These are phyloP conservation scores for Schizothecium vesticola DNA, from an alignment of 495 filamentous ascomycete species.

Conservation along the genomic window DNA sequence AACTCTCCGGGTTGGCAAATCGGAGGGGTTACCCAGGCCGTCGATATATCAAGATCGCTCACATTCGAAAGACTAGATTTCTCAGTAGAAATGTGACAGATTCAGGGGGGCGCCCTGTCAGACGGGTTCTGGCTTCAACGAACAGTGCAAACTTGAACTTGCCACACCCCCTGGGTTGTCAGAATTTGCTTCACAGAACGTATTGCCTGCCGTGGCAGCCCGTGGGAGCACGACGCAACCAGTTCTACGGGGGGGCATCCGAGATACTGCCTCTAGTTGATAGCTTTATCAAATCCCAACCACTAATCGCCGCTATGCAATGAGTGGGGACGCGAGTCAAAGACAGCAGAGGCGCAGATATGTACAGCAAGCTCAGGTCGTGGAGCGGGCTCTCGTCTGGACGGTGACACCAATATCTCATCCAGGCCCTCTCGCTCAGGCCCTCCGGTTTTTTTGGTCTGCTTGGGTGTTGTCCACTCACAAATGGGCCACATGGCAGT, in stretches of 20 bases:
- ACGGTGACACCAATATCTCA: not conserved
- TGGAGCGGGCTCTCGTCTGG: not conserved
- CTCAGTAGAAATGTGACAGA: conserved; percentile 1
- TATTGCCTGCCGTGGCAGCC: not conserved
- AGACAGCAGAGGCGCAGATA: not conserved
- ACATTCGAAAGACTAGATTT: conserved; percentile 12
- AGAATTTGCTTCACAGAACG: not conserved
- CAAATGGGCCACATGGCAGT: not conserved
- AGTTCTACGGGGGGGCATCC: not conserved
- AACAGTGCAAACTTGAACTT: not conserved
- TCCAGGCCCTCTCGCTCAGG: not conserved
- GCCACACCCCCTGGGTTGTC: not conserved
- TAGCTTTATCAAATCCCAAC: not conserved
- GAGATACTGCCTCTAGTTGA: not conserved
- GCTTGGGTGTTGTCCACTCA: no score
- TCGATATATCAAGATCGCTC: conserved; percentile 11
- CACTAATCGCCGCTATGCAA: not conserved
- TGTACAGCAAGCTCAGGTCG: not conserved
- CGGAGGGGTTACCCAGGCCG: conserved; percentile 8
- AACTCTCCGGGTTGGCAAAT: conserved; percentile 6
- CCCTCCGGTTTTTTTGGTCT: not conserved
- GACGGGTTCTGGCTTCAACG: not conserved
- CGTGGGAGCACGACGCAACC: not conserved
- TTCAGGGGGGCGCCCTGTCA: conserved; percentile 1
- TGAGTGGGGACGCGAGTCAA: not conserved